Base-by-base conservation (phyloP, 345 rosid species). In the Euclidium syriacum region DNA sequence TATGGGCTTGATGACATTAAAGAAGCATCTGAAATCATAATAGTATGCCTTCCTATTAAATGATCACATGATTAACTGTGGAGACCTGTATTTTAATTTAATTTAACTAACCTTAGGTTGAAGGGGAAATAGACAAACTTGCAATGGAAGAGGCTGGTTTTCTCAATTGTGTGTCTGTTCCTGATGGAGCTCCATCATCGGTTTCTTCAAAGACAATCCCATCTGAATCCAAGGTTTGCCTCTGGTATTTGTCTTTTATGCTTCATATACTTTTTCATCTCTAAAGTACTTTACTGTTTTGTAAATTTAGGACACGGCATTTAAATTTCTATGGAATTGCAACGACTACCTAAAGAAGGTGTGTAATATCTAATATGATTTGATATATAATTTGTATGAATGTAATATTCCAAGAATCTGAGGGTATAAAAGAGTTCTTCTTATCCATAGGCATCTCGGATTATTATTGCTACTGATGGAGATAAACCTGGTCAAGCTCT, bases 401-500 rank as follows among this genome's bases (percentile, higher is more conserved):
- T n/a, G n/a, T n/a, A n/a, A n/a, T n/a, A n/a, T n/a, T n/a, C n/a
- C n/a, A 9, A 51, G 33, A 4, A 35, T 46, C 18, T 72, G n/a
- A n/a, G 27, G 67, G 48, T 25, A 15, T 33, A 29, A 60, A 49
- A 22, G 43, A 5, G 16, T 50, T 47, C 29, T 27, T 68, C n/a
- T n/a, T n/a, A 60, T 56, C 57, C 11, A 40, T 74, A 92, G 98
- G 88, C 75, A 47, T 79, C 88, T 49, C 95, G 95, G 27, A 80
- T 92, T 69, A 84, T 92, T 76, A 81, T 92, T 42, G 98, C 98
- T 58, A 92, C 98, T 64, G 98, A 92, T 73, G 97, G 96, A 46
- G 98, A 92, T 83, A 76, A 19, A 23, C 97, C 98, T 68, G 98
- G 98, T 67, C 94, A 87, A 87, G 98, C 98, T 51, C 77, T 92